Base-by-base conservation (phyloP, 169 alveolate genomes). In the Plasmodium coatneyi region DNA sequence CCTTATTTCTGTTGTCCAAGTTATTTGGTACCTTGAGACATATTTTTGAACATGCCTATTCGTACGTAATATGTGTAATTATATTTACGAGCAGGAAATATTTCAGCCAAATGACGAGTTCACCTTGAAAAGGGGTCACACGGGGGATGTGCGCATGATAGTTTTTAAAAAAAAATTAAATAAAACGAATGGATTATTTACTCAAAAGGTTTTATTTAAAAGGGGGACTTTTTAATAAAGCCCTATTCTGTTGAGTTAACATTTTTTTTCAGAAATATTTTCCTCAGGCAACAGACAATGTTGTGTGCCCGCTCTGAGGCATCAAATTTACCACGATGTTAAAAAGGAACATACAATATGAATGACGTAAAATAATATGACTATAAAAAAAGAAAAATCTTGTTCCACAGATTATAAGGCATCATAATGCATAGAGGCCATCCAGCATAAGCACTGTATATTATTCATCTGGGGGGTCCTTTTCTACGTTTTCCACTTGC, bases 401-500 rank as follows among this genome's bases (percentile, higher is more conserved):
- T 19, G 39, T 19, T 66, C 76, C 30, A 66, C 36, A 66, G 76
- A 14, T 22, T 66, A 25, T 28, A 5, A 49, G 22, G 36, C 5
- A 66, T 66, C 34, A 28, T 25, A 66, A 66, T 66, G 76, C 30
- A 66, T 25, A 19, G 41, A 66, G 36, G 6, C 76, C n/a, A 66
- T 25, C 34, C 76, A 66, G 36, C 36, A 66, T 66, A 66, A 25
- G 3, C 30, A 66, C 36, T 70, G 46, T 19, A 25, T 32, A 10
- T 70, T 52, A 25, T 36, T 83, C 54, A 66, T 70, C 46, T 39
- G 92, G 6, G n/a, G 52, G 43, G 5, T 83, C 92, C 43, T 83
- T 70, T 70, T 66, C 92, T 60, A 19, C 52, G 49, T 66, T 39
- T 82, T 83, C 82, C 92, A 19, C 92, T 14, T 39, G 90, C 43